Percentiles rank a stretch among this genome's conserved stretches.
Conservation (phyloP, 495 filamentous ascomycete species). For the Trypethelium eluteriae region DNA sequence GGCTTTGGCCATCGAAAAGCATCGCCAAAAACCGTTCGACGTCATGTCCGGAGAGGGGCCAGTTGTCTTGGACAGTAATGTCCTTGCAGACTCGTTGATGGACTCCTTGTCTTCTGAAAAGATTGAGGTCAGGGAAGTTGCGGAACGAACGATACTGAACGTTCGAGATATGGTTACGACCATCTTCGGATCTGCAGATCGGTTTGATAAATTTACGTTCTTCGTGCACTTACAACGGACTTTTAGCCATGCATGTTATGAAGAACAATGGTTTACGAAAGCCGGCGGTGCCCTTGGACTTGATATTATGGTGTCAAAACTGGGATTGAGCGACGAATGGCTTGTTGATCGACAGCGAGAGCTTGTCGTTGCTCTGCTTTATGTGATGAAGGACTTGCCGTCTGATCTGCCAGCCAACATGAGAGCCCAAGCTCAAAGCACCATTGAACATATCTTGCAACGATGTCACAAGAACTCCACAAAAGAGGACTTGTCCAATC, state of each 20-base stretch:
- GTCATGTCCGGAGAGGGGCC: constrained; percentile 79
- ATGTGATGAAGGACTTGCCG: constrained; percentile 96
- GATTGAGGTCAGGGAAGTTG: constrained; percentile 69
- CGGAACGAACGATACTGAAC: constrained; percentile 64
- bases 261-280: constrained; percentile 97
- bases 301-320: constrained; percentile 73
- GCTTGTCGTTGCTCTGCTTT: constrained; percentile 77
- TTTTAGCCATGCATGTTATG: constrained; percentile 90
- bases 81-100: constrained; percentile 80
- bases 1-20: constrained; percentile 66
- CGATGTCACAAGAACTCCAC: constrained; percentile 65
- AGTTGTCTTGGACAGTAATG: constrained; percentile 71
- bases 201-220: constrained; percentile 65
- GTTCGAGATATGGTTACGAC: constrained; percentile 68
- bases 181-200: constrained; percentile 68
- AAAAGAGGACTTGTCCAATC: constrained; percentile 66
- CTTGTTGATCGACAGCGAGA: constrained; percentile 71
- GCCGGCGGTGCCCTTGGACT: constrained; percentile 80
- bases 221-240: constrained; percentile 71
- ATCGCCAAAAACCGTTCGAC: constrained; percentile 65
- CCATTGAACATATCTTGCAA: constrained; percentile 66
- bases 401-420: constrained; percentile 83
- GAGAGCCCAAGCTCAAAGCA: constrained; percentile 68
- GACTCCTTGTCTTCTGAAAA: constrained; percentile 82
- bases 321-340: constrained; percentile 80